Conservation (phyloP, 345 rosid species). For the Salix exigua region DNA sequence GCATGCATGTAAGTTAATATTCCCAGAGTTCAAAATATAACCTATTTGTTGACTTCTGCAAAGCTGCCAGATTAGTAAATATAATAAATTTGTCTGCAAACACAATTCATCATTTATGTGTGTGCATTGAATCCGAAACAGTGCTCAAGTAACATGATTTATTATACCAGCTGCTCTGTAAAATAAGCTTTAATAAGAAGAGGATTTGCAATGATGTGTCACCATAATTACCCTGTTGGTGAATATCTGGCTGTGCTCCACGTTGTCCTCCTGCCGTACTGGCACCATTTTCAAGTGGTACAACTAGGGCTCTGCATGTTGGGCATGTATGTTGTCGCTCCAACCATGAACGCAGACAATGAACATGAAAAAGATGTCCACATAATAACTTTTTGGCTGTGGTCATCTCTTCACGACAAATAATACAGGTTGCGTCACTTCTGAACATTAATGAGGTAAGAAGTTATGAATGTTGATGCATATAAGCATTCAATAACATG, state of each 20-base stretch:
- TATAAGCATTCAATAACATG: constrained; percentile 1
- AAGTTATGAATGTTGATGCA: constrained; percentile 12
- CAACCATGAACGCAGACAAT: constrained; percentile 96
- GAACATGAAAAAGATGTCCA: constrained; percentile 94
- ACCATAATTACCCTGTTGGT: constrained; percentile 44
- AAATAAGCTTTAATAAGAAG: neutral
- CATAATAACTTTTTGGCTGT: constrained; percentile 84
- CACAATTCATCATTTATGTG: neutral
- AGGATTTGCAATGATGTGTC: neutral
- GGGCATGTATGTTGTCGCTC: constrained; percentile 97
- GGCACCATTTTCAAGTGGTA: constrained; percentile 69
- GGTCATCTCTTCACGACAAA: constrained; percentile 98
- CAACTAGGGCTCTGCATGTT: constrained; percentile 87
- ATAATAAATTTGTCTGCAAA: neutral
- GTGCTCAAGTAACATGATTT: neutral
- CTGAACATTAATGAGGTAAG: constrained; percentile 44
- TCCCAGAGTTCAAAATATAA: no score
- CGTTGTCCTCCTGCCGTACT: constrained; percentile 54
- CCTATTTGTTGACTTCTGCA: neutral
- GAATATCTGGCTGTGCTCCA: constrained; percentile 45
- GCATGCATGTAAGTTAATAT: no score
- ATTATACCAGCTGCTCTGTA: neutral
- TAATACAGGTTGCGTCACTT: constrained; percentile 89
- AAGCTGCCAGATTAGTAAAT: neutral
- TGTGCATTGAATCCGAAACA: neutral